Conservation (phyloP, 371 early-diverging fungal genomes). For the Cladochytrium tenue region DNA sequence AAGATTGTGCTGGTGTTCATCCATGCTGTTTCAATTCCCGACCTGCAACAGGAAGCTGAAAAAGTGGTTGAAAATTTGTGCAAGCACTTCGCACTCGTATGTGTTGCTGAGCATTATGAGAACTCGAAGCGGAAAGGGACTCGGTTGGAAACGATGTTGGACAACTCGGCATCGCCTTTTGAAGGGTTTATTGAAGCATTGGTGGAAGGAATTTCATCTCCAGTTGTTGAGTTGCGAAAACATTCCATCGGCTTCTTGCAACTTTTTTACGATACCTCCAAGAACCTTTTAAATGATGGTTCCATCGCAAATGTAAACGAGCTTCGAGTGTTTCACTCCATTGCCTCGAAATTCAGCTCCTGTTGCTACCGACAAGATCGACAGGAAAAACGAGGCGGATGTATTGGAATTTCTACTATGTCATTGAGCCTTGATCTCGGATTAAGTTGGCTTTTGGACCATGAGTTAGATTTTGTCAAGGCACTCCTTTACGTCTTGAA, state of each 20-base stretch:
- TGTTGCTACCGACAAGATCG: slow-evolving; percentile 85
- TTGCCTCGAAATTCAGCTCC: slow-evolving; percentile 78
- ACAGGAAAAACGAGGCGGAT: slow-evolving; percentile 85
- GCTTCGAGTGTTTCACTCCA: slow-evolving; percentile 72
- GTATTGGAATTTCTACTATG: slow-evolving; percentile 82
- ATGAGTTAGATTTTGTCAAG: slow-evolving; percentile 89
- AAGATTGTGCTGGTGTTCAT: slow-evolving; percentile 68
- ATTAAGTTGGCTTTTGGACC: slow-evolving; percentile 85
- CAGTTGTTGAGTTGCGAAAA: slow-evolving; percentile 61
- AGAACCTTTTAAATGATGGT: slow-evolving; percentile 43
- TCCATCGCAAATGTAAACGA: slow-evolving; percentile 35
- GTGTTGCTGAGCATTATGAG: slow-evolving; percentile 48
- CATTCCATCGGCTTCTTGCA: slow-evolving; percentile 70
- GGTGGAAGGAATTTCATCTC: slow-evolving; percentile 76
- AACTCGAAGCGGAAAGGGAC: slow-evolving; percentile 53
- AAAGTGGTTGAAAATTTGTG: slow-evolving; percentile 65
- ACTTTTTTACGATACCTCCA: slow-evolving; percentile 65
- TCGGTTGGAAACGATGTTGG: slow-evolving; percentile 33
- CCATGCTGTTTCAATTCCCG: slow-evolving; percentile 63
- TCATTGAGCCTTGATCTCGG: slow-evolving; percentile 82
- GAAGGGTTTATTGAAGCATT: slow-evolving; percentile 74
- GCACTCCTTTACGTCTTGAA: slow-evolving; percentile 91
- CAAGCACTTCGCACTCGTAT: slow-evolving; percentile 69
- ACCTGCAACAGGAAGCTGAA: slow-evolving; percentile 70
- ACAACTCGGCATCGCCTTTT: slow-evolving; percentile 23